Base-by-base conservation (phyloP, 768 basidiomycete species). In the Floccularia luteovirens region DNA sequence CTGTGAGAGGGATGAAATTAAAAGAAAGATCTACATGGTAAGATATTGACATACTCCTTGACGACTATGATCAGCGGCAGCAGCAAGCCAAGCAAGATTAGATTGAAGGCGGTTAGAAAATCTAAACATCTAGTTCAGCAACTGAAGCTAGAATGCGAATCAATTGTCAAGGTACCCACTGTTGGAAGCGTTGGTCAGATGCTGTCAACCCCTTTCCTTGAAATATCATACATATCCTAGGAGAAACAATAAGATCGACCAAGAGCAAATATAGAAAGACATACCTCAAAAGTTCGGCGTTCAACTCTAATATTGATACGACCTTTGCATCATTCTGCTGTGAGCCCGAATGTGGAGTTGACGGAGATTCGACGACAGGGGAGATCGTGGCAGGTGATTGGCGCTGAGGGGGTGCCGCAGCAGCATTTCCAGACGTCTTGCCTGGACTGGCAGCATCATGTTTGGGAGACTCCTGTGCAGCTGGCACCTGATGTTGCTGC, bases 51-150 rank as follows among this genome's bases (percentile, higher is more conserved):
- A 36, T 61, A 78, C 77, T 27, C 60, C 63, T 51, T 63, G 66
- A 36, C 66, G 68, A 31, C 57, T 66, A 13, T 67, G 68, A 48
- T 87, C 83, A 30, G 75, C 79, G n/a, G 72, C 75, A 14, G 75
- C 71, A 33, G 82, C 81, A 47, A 87, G 58, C 78, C 79, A 87
- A 1, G 72, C 63, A 11, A 89, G 65, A 55, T 88, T 89, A 22
- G 77, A 71, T 49, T 87, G 81, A 28, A 89, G 58, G 35, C 84
- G 75, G 10, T 42, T 39, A 2, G 72, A 58, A 58, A 75, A 87
- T 52, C 86, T 87, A 48, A 21, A 34, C n/a, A n/a, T n/a, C n/a
- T n/a, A n/a, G n/a, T n/a, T n/a, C n/a, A n/a, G n/a, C n/a, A 46
- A 43, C 50, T 48, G 46, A 42, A 48, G 43, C 35, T 48, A 36